Percentiles rank a stretch among this genome's conserved stretches.
These are phyloP conservation scores for Cystobasidium slooffiae DNA, from an alignment of 1,284 basidiomycete genomes.

Conservation along the genomic window DNA sequence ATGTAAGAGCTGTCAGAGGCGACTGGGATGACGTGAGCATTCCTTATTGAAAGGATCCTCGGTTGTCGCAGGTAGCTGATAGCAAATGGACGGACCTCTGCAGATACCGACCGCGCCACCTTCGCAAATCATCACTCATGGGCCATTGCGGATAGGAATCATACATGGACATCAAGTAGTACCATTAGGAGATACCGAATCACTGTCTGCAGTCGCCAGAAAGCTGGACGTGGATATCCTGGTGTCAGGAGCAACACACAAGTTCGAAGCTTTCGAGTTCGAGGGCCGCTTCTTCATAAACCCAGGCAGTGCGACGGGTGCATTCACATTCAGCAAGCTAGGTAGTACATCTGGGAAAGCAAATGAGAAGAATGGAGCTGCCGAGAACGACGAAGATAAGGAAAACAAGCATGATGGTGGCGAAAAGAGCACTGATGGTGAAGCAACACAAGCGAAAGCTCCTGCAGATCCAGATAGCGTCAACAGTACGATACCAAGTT, in stretches of 20 bases:
- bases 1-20: conserved; percentile 88
- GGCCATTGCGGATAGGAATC: conserved; percentile 88
- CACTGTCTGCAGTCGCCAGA: conserved; percentile 80
- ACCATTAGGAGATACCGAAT: conserved; percentile 87
- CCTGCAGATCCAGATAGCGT: conserved; percentile 20
- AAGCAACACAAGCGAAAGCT: conserved; percentile 5
- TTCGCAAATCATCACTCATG: conserved; percentile 79
- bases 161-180: conserved; percentile 94
- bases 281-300: conserved; percentile 94
- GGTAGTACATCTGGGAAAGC: not conserved
- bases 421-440: not conserved
- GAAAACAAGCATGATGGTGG: not conserved
- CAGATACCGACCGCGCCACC: conserved; percentile 75
- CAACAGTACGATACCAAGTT: conserved; percentile 71
- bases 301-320: conserved; percentile 92
- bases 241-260: conserved; percentile 90
- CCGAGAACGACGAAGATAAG: not conserved
- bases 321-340: conserved; percentile 60
- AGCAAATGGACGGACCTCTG: conserved; percentile 3
- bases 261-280: conserved; percentile 90
- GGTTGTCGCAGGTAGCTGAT: not conserved
- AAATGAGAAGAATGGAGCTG: not conserved
- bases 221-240: conserved; percentile 98
- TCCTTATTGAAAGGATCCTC: not conserved
- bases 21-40: conserved; percentile 88